Conservation (phyloP, 2,329 filamentous ascomycete species). For the Fusarium xyrophilum region DNA sequence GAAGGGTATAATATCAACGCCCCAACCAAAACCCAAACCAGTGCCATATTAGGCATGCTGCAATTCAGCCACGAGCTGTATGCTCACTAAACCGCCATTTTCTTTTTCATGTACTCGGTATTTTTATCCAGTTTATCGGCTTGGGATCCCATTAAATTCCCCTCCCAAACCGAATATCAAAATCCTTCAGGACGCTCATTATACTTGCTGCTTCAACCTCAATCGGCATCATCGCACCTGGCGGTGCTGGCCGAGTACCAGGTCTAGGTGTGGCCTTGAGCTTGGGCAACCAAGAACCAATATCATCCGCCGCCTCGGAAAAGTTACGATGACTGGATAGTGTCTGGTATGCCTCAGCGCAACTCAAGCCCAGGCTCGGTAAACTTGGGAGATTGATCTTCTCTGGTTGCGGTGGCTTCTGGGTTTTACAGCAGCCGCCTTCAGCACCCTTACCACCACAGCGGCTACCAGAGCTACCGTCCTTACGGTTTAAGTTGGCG, state of each 20-base stretch:
- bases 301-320: conserved; percentile 74
- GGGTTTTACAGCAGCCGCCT: conserved; percentile 69
- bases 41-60: conserved; percentile 33
- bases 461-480: conserved; percentile 58
- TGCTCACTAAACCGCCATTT: conserved; percentile 13
- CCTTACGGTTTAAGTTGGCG: conserved; percentile 63
- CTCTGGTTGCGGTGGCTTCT: conserved; percentile 41
- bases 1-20: conserved; percentile 45
- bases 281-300: conserved; percentile 77
- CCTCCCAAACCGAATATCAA: conserved; percentile 74
- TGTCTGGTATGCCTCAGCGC: conserved; percentile 80
- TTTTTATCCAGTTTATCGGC: conserved; percentile 14
- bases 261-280: conserved; percentile 65
- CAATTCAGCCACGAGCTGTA: conserved; percentile 13
- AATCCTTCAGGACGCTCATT: conserved; percentile 83
- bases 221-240: conserved; percentile 63
- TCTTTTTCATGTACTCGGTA: conserved; percentile 10
- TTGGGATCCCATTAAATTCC: conserved; percentile 43
- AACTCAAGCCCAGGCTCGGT: conserved; percentile 68
- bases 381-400: conserved; percentile 49
- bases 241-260: conserved; percentile 40
- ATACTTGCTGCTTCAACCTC: conserved; percentile 85
- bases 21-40: conserved; percentile 36
- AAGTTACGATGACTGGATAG: conserved; percentile 79
- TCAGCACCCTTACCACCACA: conserved; percentile 67